phyloP scores from a whole-genome alignment of 345 rosid genomes.

The Streptanthus diversifolius region DNA sequence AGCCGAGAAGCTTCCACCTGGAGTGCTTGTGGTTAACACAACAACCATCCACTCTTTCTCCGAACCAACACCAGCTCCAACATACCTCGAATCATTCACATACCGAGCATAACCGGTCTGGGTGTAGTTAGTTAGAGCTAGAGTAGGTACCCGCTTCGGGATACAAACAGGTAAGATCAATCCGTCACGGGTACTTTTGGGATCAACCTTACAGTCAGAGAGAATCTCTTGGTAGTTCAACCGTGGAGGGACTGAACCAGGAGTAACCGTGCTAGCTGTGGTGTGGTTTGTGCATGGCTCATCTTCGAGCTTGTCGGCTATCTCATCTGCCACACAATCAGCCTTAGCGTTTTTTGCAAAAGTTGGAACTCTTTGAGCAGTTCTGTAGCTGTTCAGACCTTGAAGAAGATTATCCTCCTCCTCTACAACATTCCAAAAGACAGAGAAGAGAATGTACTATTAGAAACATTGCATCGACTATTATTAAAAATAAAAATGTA shows the following conservation, averaged over 20 bases:
- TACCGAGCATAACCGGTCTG: constrained; percentile 44
- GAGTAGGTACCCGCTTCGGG: constrained; percentile 51
- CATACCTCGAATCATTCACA: constrained; percentile 56
- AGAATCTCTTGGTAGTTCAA: constrained; percentile 42
- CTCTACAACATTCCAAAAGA: constrained; percentile 37
- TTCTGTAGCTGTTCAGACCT: constrained; percentile 68
- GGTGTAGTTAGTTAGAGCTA: constrained; percentile 69
- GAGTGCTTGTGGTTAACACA: constrained; percentile 46
- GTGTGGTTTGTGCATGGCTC: constrained; percentile 45
- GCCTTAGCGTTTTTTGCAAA: constrained; percentile 57
- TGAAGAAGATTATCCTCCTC: constrained; percentile 62
- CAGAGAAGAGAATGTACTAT: background rate
- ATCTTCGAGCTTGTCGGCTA: constrained; percentile 52
- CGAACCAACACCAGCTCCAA: constrained; percentile 61
- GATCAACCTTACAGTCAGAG: constrained; percentile 54
- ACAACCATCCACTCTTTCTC: constrained; percentile 81
- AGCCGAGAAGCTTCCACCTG: constrained; percentile 42
- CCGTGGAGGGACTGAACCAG: constrained; percentile 34
- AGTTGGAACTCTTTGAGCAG: constrained; percentile 39
- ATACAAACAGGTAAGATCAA: constrained; percentile 66
- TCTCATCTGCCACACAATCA: constrained; percentile 53
- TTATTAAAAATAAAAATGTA: background rate
- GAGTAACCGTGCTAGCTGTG: constrained; percentile 1
- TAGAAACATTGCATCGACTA: background rate
- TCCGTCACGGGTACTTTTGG: constrained; percentile 51